Percentiles rank a stretch among this genome's conserved stretches.
These are phyloP conservation scores for Naegleria lovaniensis DNA, from an alignment of 208 protist genomes.

Conservation along the genomic window DNA sequence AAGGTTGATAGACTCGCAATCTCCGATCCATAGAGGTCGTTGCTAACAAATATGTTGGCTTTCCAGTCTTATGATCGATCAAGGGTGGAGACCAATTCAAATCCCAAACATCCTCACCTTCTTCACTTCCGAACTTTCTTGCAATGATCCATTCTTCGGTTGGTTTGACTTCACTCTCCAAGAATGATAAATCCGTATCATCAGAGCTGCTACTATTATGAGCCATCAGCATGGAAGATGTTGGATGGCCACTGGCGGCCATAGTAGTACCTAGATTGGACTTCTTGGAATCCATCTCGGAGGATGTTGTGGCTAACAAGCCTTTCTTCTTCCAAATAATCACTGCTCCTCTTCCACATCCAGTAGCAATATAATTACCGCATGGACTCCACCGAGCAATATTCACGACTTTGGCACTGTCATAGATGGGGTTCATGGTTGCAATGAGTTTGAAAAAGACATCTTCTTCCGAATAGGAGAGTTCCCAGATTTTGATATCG, in stretches of 20 bases:
- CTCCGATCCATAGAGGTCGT: not conserved
- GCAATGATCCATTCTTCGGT: slow-evolving; percentile 1
- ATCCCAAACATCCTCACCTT: slow-evolving; percentile 13
- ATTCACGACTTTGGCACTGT: not conserved
- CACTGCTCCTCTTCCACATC: slow-evolving; percentile 9
- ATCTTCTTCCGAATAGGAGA: not conserved
- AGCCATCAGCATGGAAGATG: too few relatives aligned
- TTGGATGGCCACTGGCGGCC: too few relatives aligned
- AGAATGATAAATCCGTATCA: not conserved
- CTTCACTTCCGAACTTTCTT: not conserved
- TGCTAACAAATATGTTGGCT: not conserved
- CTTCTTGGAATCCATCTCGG: too few relatives aligned
- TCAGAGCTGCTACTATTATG: not conserved
- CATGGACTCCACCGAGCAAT: not conserved
- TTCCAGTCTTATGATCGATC: not conserved
- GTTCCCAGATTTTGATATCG: not conserved
- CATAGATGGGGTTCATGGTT: not conserved
- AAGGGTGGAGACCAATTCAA: not conserved
- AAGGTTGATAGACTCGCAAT: not conserved
- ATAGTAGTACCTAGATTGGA: too few relatives aligned
- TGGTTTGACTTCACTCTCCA: not conserved
- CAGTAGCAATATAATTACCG: slow-evolving; percentile 9
- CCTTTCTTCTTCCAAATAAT: slow-evolving; percentile 14
- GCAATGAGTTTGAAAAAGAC: not conserved
- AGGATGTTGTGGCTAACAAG: too few relatives aligned